These are phyloP conservation scores for Starmerella sp. DNA, from an alignment of 805 yeast species.

Conservation along the genomic window DNA sequence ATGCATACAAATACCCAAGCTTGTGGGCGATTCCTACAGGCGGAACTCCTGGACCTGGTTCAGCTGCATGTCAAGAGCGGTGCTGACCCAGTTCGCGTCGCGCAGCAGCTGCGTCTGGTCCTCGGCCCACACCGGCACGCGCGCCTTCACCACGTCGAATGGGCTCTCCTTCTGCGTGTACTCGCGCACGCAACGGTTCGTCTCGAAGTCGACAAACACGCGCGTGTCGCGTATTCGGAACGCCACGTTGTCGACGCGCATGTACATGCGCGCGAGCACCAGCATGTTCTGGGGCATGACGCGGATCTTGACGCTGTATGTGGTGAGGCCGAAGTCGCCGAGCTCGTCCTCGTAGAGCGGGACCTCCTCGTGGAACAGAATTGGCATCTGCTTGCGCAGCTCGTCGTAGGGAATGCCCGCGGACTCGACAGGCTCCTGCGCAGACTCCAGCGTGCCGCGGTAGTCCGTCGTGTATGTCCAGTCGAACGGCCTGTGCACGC, in stretches of 20 bases:
- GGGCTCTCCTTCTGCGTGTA: slow-evolving; percentile 56
- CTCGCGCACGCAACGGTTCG: slow-evolving; percentile 58
- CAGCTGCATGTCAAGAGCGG: slow-evolving; percentile 9
- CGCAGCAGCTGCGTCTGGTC: slow-evolving; percentile 63
- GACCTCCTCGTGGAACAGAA: slow-evolving; percentile 79
- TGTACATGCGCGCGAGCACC: slow-evolving; percentile 61
- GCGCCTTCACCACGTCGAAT: slow-evolving; percentile 37
- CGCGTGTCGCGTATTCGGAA: slow-evolving; percentile 78
- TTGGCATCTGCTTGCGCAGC: slow-evolving; percentile 67
- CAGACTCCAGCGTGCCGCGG: slow-evolving; percentile 37
- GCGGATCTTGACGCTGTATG: slow-evolving; percentile 65
- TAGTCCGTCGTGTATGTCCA: slow-evolving; percentile 91
- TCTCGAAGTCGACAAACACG: slow-evolving; percentile 63
- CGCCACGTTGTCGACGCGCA: slow-evolving; percentile 83
- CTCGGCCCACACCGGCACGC: slow-evolving; percentile 38
- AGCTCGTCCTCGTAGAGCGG: slow-evolving; percentile 86
- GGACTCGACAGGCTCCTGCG: slow-evolving; percentile 6
- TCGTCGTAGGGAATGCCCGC: slow-evolving; percentile 54
- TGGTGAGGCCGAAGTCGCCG: slow-evolving; percentile 89
- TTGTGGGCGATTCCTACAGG: neutral
- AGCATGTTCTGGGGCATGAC: slow-evolving; percentile 78
- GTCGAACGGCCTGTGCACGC: slow-evolving; percentile 74
- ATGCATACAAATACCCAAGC: too few relatives aligned
- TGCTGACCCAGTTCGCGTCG: slow-evolving; percentile 71
- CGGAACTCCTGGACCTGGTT: neutral